phyloP scores from a whole-genome alignment of 192 early-diverging fungal genomes.

The Spinellus fusiger region DNA sequence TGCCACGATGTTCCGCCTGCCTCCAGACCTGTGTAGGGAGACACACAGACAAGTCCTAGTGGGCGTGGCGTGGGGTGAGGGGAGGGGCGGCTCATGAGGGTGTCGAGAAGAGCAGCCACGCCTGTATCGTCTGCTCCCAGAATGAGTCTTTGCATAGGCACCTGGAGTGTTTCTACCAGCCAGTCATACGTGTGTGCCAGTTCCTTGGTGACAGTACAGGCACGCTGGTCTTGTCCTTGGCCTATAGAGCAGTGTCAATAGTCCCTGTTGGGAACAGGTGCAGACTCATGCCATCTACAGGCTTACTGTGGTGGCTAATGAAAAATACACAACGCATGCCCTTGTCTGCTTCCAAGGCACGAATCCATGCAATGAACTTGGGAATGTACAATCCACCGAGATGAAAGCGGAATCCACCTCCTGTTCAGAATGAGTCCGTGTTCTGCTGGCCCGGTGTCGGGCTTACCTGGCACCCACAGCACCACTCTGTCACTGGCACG shows the following conservation, averaged over 20 bases:
- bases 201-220: constrained; percentile 1
- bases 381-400: constrained; percentile 10
- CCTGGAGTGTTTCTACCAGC: neutral
- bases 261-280: neutral
- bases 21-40: constrained; percentile 16
- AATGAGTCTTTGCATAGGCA: constrained; percentile 4
- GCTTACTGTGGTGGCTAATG: constrained; percentile 15
- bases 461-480: constrained; percentile 18
- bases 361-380: constrained; percentile 17
- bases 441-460: neutral
- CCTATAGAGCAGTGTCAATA: neutral
- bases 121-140: constrained; percentile 18
- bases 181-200: constrained; percentile 8
- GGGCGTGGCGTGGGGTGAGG: neutral
- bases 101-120: constrained; percentile 5
- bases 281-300: neutral
- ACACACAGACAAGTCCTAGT: constrained; percentile 10
- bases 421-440: neutral
- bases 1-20: constrained; percentile 19
- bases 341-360: constrained; percentile 14
- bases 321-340: constrained; percentile 2
- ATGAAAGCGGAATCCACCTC: constrained; percentile 19
- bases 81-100: neutral
- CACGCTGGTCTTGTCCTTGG: constrained; percentile 1
- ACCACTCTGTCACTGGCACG: neutral